Conservation (phyloP, 495 filamentous ascomycete species). For the Penicillium diatomitis region DNA sequence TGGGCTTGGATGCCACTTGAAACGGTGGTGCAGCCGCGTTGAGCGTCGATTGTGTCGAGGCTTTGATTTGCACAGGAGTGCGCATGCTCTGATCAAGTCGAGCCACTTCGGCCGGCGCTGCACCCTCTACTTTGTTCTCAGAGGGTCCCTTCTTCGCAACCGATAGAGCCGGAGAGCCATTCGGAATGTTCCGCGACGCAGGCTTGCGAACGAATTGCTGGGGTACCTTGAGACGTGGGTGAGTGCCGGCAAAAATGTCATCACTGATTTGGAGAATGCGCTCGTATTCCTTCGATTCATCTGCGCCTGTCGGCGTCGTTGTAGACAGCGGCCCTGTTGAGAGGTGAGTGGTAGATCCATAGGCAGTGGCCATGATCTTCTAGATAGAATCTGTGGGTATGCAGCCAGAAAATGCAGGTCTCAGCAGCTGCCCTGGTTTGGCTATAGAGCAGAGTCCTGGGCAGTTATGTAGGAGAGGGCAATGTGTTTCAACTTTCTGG, state of each 20-base stretch:
- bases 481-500: too few relatives aligned
- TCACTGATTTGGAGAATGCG: constrained; percentile 70
- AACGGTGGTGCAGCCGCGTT: constrained; percentile 23
- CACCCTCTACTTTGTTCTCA: constrained; percentile 19
- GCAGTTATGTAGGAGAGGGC: too few relatives aligned
- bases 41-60: constrained; percentile 13
- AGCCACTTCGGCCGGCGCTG: constrained; percentile 18
- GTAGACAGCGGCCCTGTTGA: constrained; percentile 23
- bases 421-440: not conserved
- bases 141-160: constrained; percentile 17
- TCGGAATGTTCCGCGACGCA: constrained; percentile 22
- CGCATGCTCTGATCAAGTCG: constrained; percentile 18
- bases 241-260: constrained; percentile 63
- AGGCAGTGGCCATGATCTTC: constrained; percentile 29
- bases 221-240: constrained; percentile 64
- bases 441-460: too few relatives aligned
- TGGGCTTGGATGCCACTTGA: constrained; percentile 30
- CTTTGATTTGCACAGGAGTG: constrained; percentile 22
- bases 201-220: constrained; percentile 47
- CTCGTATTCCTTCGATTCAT: constrained; percentile 50
- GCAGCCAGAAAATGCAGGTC: not conserved
- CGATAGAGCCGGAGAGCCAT: constrained; percentile 13
- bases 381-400: not conserved
- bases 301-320: constrained; percentile 17
- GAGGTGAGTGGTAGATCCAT: constrained; percentile 26